Conservation (phyloP, 1,139 yeast genomes). For the Suhomyces taliae region DNA sequence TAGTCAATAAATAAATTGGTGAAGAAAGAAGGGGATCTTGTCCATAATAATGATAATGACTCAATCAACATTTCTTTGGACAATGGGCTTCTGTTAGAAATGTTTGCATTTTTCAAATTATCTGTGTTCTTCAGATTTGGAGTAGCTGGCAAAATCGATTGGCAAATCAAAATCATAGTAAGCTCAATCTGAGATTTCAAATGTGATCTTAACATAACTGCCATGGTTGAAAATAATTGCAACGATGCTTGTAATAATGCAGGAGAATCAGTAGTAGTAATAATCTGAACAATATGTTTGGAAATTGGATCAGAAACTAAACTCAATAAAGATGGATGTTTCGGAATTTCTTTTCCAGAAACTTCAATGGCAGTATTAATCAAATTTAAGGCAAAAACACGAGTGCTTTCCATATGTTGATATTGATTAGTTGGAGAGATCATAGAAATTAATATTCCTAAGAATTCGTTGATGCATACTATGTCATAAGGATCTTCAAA, state of each 20-base stretch:
- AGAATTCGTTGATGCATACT: constrained; percentile 63
- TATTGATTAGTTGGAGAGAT: constrained; percentile 79
- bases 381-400: constrained; percentile 77
- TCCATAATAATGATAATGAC: constrained; percentile 79
- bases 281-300: constrained; percentile 77
- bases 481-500: constrained; percentile 58
- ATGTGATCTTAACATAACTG: constrained; percentile 56
- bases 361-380: constrained; percentile 81
- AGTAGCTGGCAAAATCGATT: constrained; percentile 48
- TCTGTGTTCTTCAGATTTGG: constrained; percentile 17
- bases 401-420: constrained; percentile 84
- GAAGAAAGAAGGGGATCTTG: constrained; percentile 77
- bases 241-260: constrained; percentile 73
- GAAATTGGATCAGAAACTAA: constrained; percentile 77
- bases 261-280: constrained; percentile 69
- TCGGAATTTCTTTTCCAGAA: constrained; percentile 65
- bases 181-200: constrained; percentile 70
- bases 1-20: constrained; percentile 75
- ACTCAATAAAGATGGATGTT: constrained; percentile 65
- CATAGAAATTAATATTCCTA: constrained; percentile 79
- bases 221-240: constrained; percentile 69
- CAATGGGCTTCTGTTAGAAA: constrained; percentile 30
- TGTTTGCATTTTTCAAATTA: constrained; percentile 22
- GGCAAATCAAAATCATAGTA: constrained; percentile 58
- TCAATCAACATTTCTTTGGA: constrained; percentile 82